Percentiles rank a stretch among this genome's conserved stretches.
These are phyloP conservation scores for Linum lewisii DNA, from an alignment of 345 rosid species.

Conservation along the genomic window DNA sequence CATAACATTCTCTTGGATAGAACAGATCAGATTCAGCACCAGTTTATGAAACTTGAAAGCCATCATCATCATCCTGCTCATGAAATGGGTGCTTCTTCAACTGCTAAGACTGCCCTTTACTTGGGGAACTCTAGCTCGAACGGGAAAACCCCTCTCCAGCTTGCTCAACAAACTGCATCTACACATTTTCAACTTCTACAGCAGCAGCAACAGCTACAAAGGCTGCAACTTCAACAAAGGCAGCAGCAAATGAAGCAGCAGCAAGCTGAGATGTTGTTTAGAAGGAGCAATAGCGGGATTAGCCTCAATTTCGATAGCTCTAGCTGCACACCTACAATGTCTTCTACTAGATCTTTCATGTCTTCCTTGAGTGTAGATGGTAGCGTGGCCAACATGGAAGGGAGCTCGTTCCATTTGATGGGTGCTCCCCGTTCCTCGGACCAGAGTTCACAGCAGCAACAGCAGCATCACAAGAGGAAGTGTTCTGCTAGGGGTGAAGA, in stretches of 20 bases:
- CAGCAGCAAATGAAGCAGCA: conserved; percentile 57
- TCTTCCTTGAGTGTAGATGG: conserved; percentile 73
- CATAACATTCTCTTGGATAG: conserved; percentile 51
- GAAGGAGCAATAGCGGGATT: conserved; percentile 52
- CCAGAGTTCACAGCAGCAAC: conserved; percentile 43
- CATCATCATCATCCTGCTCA: too few relatives aligned
- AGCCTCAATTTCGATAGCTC: conserved; percentile 65
- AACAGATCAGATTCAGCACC: conserved; percentile 30
- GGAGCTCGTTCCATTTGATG: conserved; percentile 46
- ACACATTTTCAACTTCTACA: conserved; percentile 36
- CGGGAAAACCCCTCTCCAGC: conserved; percentile 44
- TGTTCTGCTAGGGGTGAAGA: conserved; percentile 57
- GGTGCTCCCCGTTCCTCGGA: conserved; percentile 49
- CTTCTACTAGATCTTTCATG: conserved; percentile 60
- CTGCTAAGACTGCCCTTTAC: conserved; percentile 38
- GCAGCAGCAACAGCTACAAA: conserved; percentile 42
- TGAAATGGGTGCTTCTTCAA: conserved; percentile 29
- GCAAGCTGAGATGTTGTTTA: conserved; percentile 69
- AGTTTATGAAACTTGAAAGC: conserved; percentile 33
- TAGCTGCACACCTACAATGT: conserved; percentile 68
- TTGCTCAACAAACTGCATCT: conserved; percentile 35
- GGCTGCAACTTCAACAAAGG: conserved; percentile 32
- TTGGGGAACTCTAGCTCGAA: conserved; percentile 42
- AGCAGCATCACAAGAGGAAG: conserved; percentile 39
- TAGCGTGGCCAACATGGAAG: conserved; percentile 54